Evolutionary conservation across 495 filamentous ascomycete genomes (phyloP).

Genomic region (Aspergillus funiculosus): DNA sequence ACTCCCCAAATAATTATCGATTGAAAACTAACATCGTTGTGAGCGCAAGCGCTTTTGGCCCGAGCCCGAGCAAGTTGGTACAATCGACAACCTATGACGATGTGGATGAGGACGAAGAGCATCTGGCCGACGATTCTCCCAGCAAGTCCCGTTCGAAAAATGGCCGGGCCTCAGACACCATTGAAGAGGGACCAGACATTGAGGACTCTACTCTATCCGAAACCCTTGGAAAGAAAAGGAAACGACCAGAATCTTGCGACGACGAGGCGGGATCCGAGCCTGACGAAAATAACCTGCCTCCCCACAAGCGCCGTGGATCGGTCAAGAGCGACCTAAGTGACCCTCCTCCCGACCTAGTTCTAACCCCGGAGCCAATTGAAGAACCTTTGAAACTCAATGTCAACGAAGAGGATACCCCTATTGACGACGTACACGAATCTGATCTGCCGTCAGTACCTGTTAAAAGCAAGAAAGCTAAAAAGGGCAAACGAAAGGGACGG

Average conservation of each 20-base stretch:
- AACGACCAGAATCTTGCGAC: slow-evolving; percentile 38
- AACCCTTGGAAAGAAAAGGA: slow-evolving; percentile 42
- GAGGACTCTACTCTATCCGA: slow-evolving; percentile 33
- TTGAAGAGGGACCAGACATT: slow-evolving; percentile 25
- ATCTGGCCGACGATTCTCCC: slow-evolving; percentile 35
- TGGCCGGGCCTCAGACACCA: slow-evolving; percentile 22
- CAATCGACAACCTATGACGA: slow-evolving; percentile 46
- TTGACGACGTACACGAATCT: slow-evolving; percentile 35
- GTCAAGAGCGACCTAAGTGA: slow-evolving; percentile 43
- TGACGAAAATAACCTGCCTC: slow-evolving; percentile 41
- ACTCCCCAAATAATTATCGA: slow-evolving; percentile 74
- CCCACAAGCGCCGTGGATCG: slow-evolving; percentile 42
- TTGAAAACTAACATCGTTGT: slow-evolving; percentile 57
- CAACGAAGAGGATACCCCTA: slow-evolving; percentile 33
- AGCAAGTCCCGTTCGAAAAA: slow-evolving; percentile 38
- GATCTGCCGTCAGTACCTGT: slow-evolving; percentile 27
- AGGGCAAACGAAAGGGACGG: slow-evolving; percentile 42
- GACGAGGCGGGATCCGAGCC: slow-evolving; percentile 38
- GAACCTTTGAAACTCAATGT: slow-evolving; percentile 27
- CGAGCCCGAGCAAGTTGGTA: slow-evolving; percentile 62
- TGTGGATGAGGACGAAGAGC: slow-evolving; percentile 38
- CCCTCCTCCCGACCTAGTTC: slow-evolving; percentile 26
- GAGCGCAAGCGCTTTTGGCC: slow-evolving; percentile 45
- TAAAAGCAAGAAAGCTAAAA: slow-evolving; percentile 39
- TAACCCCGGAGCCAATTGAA: slow-evolving; percentile 34